Evolutionary conservation across 2,329 filamentous ascomycete species (phyloP), one percentile per base, ranked within the genome.

Genomic region (Aspergillus jensenii): DNA sequence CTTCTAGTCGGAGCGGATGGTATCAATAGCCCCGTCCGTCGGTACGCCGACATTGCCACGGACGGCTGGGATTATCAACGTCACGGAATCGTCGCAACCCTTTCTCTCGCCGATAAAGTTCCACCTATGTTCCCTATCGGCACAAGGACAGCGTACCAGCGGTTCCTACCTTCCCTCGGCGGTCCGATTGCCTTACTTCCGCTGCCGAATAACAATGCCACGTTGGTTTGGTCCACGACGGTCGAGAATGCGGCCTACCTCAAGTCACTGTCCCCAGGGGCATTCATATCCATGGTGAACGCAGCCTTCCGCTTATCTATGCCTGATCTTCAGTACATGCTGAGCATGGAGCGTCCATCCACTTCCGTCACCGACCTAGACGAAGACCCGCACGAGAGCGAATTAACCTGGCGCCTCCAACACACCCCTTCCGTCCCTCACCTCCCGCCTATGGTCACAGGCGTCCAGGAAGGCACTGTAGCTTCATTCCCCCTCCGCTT

Each of bases 191-290:
- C 95, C 17, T 87, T 98, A 78, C 85, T 99, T 1, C 95, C 95
- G 1, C 80, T 99, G 8, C 95, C 95, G 0, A 90, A 90, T 19
- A 89, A 90, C 62, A 84, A 86, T 71, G 88, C 93, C 4, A 93
- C 91, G 0, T 81, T 99, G 4, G 95, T 99, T 17, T 99, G 95
- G 95, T 96, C 92, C 6, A 98, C 93, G 1, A 95, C 90, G 0
- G 89, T 92, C 0, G 82, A 86, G 55, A 87, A 91, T 59, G 95
- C 93, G 0, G 82, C 89, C 0, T 81, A 88, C 55, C 82, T 99
- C 41, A 97, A 96, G 79, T 84, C 83, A 39, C 82, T 99, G 4
- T 79, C 87, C 0, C 74, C 87, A 0, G 78, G 80, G 49, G 90
- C 96, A 70, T 96, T 99, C 69, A 78, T 88, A 15, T 88, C 91